Evolutionary conservation across 176 grass and related monocot genomes (phyloP).

Genomic region (Triticum timopheevii): DNA sequence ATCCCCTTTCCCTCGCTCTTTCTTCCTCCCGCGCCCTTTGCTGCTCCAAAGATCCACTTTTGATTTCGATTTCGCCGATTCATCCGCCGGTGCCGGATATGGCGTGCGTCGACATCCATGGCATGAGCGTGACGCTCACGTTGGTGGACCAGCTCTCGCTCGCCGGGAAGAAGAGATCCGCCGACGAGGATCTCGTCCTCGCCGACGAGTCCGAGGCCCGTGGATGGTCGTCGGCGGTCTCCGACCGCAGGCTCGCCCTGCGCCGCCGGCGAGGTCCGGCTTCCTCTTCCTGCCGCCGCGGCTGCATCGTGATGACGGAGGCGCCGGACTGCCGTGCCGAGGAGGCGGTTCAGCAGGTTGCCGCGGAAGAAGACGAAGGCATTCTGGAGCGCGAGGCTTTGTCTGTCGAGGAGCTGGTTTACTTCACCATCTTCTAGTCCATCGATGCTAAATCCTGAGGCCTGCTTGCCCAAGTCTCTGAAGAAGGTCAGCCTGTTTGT

Average conservation of each 20-base stretch:
- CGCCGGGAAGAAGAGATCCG: too few relatives aligned
- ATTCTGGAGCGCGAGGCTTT: neutral
- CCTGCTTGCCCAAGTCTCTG: neutral
- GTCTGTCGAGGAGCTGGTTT: neutral
- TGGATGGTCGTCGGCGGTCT: too few relatives aligned
- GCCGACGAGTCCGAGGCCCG: too few relatives aligned
- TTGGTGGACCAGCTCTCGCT: too few relatives aligned
- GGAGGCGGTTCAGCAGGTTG: neutral
- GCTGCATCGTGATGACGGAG: neutral
- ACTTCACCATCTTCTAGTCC: neutral
- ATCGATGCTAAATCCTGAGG: neutral
- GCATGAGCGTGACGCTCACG: too few relatives aligned
- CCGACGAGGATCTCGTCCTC: too few relatives aligned
- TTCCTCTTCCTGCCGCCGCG: neutral
- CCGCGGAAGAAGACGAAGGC: neutral
- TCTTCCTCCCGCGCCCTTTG: too few relatives aligned
- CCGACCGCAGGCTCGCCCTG: neutral
- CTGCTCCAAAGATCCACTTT: too few relatives aligned
- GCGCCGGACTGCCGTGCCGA: neutral
- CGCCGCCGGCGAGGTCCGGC: neutral
- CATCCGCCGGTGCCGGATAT: too few relatives aligned
- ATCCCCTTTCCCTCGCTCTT: too few relatives aligned
- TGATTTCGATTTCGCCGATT: too few relatives aligned
- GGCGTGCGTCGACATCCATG: too few relatives aligned
- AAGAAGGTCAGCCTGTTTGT: neutral